phyloP scores from a whole-genome alignment of 2,329 filamentous ascomycete genomes.

The Cercospora beticola region DNA sequence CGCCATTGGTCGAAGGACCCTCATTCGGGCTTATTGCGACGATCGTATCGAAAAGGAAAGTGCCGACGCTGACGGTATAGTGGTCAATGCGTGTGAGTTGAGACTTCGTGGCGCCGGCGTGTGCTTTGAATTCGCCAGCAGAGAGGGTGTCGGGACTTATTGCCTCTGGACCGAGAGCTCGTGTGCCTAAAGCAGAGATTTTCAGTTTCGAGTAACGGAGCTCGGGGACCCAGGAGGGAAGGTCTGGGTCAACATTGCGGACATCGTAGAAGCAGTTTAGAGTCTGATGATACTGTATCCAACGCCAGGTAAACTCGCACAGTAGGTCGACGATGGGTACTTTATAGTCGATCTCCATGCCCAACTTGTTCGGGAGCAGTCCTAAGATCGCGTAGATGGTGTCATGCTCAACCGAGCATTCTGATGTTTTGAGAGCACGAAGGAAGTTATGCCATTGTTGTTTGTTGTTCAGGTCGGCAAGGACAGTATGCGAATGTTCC shows the following conservation, averaged over 20 bases:
- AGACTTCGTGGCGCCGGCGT: neutral
- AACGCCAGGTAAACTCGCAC: slow-evolving; percentile 6
- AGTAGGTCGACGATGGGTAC: slow-evolving; percentile 1
- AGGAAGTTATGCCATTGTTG: slow-evolving; percentile 5
- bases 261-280: slow-evolving; percentile 9
- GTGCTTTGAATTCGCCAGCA: slow-evolving; percentile 4
- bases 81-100: neutral
- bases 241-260: slow-evolving; percentile 2
- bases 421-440: neutral
- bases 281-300: neutral
- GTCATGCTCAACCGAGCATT: slow-evolving; percentile 11
- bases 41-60: slow-evolving; percentile 7
- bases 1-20: neutral
- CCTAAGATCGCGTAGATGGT: slow-evolving; percentile 9
- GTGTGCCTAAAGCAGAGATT: neutral
- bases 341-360: slow-evolving; percentile 9
- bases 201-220: neutral
- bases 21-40: neutral
- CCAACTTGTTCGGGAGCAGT: slow-evolving; percentile 5
- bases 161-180: slow-evolving; percentile 3
- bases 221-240: slow-evolving; percentile 11
- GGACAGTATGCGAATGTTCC: neutral
- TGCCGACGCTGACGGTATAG: neutral
- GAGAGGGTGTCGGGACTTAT: slow-evolving; percentile 9
- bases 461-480: slow-evolving; percentile 1